Base-by-base conservation (phyloP, 805 yeast species). In the Spathaspora arborariae region DNA sequence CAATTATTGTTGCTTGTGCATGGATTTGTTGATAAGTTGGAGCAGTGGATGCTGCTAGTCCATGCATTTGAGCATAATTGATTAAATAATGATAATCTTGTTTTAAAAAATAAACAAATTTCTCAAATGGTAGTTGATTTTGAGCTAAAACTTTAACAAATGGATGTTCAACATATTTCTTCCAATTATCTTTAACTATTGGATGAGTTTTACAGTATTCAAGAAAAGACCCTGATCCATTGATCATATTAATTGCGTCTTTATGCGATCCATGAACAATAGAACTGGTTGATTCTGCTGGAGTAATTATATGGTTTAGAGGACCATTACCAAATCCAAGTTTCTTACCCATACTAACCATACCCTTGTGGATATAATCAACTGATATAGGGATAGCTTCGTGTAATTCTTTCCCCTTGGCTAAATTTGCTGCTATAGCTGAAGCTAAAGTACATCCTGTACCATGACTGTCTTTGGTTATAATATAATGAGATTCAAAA, bases 361-460 rank as follows among this genome's bases (percentile, higher is more conserved):
- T 82, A 1, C 86, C 91, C 46, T 72, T 70, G 53, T 82, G 89
- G 11, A 88, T 82, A 57, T 79, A 90, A 51, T 76, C 76, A 41
- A 88, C 76, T 0, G 85, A 80, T 18, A 74, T 65, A 7, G 72
- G 71, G 6, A 86, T 76, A 0, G 96, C 70, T 2, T 70, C 72
- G 2, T 55, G 51, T 7, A 87, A 56, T 0, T 68, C 27, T 30
- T 58, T 52, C 0, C 83, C 84, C 30, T 71, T 71, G 2, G 96
- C 91, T 20, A 88, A 54, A 54, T 85, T 80, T 2, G 94, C 81
- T 0, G 94, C 83, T 51, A 90, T 84, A 0, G 96, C 76, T 0
- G 96, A 82, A 0, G 95, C 81, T 43, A 90, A 70, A 0, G 96
- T 86, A 64, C 97, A 90, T 1, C 97, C 97, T 3, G 96, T 88